Base-by-base conservation (phyloP, 192 early-diverging fungal genomes). In the Paraglomus occultum region DNA sequence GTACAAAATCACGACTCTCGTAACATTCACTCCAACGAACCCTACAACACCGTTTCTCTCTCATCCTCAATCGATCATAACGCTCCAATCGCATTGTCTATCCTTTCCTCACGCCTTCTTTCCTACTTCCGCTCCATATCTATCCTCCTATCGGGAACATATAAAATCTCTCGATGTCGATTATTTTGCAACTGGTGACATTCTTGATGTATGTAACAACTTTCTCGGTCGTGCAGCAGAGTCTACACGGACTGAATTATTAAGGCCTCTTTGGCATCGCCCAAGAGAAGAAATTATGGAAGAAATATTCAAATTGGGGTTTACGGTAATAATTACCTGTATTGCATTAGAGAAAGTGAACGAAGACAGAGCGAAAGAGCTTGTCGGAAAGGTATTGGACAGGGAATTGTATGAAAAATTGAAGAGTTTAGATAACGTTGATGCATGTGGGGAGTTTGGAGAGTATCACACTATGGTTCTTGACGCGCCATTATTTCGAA, bases 401-500 rank as follows among this genome's bases (percentile, higher is more conserved):
- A 64, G 67, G 8, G 76, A 77, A 11, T 79, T 83, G 50, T 51
- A 81, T 39, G 66, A 82, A 55, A 64, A 74, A 12, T 67, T 77
- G 67, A 77, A 78, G 0, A 74, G 74, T 22, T 49, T 53, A 2
- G 55, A 65, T 9, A 71, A 76, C 0, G 80, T 90, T 8, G 88
- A 89, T 53, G 67, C 80, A 64, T 80, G 80, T 23, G 89, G 89
- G 10, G 89, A 90, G 69, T 80, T 77, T 48, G 89, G 89, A 10
- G 89, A 90, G 70, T 89, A 85, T 53, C 89, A 90, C 55, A 88
- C 87, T 2, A 88, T 89, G 87, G 85, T 87, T 4, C 64, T 85
- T 1, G 75, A 86, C 42, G 84, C 82, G n/a, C 84, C 87, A 7
- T 72, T 81, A 11, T 79, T 82, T 12, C 74, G 63, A 7, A 71